Percentiles rank a stretch among this genome's conserved stretches.
phyloP scores from a whole-genome alignment of 345 rosid species.

The Triadica sebifera region DNA sequence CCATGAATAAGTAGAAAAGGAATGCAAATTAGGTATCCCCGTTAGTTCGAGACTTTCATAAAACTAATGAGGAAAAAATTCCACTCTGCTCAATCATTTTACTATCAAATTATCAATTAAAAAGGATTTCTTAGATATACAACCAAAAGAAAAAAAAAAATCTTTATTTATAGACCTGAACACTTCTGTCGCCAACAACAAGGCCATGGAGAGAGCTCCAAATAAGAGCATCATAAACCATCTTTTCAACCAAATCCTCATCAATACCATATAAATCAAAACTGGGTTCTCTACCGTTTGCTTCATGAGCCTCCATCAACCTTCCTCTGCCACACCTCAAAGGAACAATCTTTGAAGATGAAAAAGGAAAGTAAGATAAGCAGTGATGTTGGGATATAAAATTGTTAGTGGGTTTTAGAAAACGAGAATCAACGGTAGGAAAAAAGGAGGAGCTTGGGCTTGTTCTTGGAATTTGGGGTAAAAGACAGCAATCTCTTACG shows the following conservation, averaged over 20 bases:
- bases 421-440: neutral
- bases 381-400: neutral
- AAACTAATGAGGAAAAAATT: no score
- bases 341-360: constrained; percentile 24
- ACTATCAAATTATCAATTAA: neutral
- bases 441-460: neutral
- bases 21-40: no score
- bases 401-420: neutral
- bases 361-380: neutral
- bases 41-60: no score
- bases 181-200: constrained; percentile 76
- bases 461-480: neutral
- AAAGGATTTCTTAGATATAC: neutral
- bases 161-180: constrained; percentile 41
- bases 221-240: constrained; percentile 89
- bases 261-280: constrained; percentile 50
- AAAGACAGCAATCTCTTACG: neutral
- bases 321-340: constrained; percentile 40
- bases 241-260: constrained; percentile 57
- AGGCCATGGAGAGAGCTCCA: constrained; percentile 97
- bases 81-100: neutral
- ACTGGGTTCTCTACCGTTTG: constrained; percentile 15
- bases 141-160: neutral
- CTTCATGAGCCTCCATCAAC: constrained; percentile 43
- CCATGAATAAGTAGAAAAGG: no score